Conservation (phyloP, 495 filamentous ascomycete genomes). For the Xylaria grammica region DNA sequence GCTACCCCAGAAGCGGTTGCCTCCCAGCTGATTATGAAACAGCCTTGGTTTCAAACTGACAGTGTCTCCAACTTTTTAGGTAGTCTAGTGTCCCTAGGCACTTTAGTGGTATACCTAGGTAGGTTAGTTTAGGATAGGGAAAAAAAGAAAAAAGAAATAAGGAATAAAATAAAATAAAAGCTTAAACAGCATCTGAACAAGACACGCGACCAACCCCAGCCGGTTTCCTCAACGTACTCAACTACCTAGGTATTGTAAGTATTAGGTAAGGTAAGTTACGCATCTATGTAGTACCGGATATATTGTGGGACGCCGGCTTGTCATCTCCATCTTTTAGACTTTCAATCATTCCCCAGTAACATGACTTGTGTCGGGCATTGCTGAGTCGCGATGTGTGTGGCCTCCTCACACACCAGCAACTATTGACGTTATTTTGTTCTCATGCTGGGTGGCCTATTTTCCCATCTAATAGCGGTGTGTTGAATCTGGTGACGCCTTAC, state of each 20-base stretch:
- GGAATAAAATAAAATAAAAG: too few relatives aligned
- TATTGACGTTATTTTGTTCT: background rate
- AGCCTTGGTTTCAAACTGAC: constrained; percentile 16
- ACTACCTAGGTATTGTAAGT: too few relatives aligned
- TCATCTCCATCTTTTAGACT: background rate
- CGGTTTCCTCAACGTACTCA: too few relatives aligned
- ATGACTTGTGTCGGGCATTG: background rate
- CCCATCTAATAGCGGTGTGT: background rate
- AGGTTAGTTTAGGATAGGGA: too few relatives aligned
- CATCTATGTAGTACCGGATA: too few relatives aligned
- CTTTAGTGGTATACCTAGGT: background rate
- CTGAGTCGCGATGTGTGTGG: background rate
- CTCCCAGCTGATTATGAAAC: constrained; percentile 18
- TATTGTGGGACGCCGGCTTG: too few relatives aligned
- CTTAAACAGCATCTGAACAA: background rate
- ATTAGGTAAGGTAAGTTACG: too few relatives aligned
- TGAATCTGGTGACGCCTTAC: too few relatives aligned
- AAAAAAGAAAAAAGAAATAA: too few relatives aligned
- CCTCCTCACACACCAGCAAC: too few relatives aligned
- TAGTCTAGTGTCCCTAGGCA: background rate
- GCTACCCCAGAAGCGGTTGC: too few relatives aligned
- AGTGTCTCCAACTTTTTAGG: background rate
- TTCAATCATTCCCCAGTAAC: background rate
- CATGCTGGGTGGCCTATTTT: background rate
- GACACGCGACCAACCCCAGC: too few relatives aligned